Evolutionary conservation across 2,329 filamentous ascomycete species (phyloP).

Genomic region (Fusarium sp.): DNA sequence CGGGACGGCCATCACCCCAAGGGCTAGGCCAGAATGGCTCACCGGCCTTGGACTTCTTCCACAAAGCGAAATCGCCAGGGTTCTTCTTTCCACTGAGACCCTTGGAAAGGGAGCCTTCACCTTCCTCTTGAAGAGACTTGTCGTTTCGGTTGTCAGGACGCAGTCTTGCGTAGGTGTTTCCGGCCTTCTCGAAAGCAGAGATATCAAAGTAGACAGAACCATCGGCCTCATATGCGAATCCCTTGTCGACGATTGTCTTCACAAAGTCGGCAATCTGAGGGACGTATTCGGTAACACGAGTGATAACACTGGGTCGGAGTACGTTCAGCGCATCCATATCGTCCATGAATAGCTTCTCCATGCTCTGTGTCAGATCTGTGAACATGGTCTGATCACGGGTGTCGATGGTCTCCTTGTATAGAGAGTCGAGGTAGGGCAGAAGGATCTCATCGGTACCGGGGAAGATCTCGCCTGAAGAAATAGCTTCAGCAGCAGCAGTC

Average conservation of each 20-base stretch:
- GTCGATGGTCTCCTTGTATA: constrained; percentile 72
- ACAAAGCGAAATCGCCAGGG: constrained; percentile 88
- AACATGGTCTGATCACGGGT: constrained; percentile 79
- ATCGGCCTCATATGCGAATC: constrained; percentile 84
- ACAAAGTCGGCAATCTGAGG: constrained; percentile 89
- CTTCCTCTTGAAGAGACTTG: constrained; percentile 85
- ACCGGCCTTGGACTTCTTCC: constrained; percentile 92
- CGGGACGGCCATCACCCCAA: constrained; percentile 89
- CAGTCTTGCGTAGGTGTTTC: constrained; percentile 86
- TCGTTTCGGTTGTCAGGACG: constrained; percentile 89
- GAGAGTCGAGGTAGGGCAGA: constrained; percentile 82
- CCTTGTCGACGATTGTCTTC: constrained; percentile 83
- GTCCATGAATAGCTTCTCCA: constrained; percentile 87
- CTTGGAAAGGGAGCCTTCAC: constrained; percentile 83
- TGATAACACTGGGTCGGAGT: constrained; percentile 82
- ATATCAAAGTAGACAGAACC: constrained; percentile 98
- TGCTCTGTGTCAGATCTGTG: constrained; percentile 85
- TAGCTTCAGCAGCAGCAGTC: constrained; percentile 62
- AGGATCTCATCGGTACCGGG: constrained; percentile 74
- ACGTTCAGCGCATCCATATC: constrained; percentile 92
- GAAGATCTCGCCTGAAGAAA: constrained; percentile 63
- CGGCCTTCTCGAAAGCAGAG: constrained; percentile 81
- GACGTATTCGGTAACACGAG: constrained; percentile 92
- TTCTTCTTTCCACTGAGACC: constrained; percentile 75
- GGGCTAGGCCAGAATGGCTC: constrained; percentile 91